Percentiles rank a stretch among this genome's conserved stretches.
phyloP scores from a whole-genome alignment of 768 basidiomycete genomes.

The Podaxis carcinomalis region DNA sequence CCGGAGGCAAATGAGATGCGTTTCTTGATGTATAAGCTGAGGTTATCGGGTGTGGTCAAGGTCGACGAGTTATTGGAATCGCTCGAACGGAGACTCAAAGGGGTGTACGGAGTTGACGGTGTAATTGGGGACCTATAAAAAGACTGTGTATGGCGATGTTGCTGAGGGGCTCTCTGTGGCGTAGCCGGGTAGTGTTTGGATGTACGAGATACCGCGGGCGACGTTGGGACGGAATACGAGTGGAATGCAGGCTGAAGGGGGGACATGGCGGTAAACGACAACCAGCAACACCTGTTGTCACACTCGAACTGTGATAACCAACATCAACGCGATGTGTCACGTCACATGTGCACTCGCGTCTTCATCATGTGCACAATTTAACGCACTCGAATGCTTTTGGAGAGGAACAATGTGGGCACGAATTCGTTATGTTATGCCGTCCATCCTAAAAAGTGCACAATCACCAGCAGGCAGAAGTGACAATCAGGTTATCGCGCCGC shows the following conservation, averaged over 20 bases:
- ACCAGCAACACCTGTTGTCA: constrained; percentile 6
- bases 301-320: constrained; percentile 2
- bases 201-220: constrained; percentile 40
- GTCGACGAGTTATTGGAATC: constrained; percentile 49
- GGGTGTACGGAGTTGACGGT: constrained; percentile 66
- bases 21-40: constrained; percentile 34
- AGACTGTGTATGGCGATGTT: constrained; percentile 40
- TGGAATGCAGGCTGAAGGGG: constrained; percentile 12
- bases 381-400: background rate
- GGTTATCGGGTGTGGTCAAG: constrained; percentile 57
- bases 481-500: too few relatives aligned
- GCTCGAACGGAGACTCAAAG: constrained; percentile 63
- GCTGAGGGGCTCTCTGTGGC: constrained; percentile 56
- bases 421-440: too few relatives aligned
- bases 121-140: constrained; percentile 57
- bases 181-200: constrained; percentile 50
- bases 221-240: constrained; percentile 42
- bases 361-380: constrained; percentile 1
- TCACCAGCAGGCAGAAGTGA: too few relatives aligned
- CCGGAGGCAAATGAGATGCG: constrained; percentile 39
- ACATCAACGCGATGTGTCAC: constrained; percentile 1
- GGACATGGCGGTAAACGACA: constrained; percentile 12
- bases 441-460: too few relatives aligned
- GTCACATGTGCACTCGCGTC: constrained; percentile 5
- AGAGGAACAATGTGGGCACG: too few relatives aligned